Base-by-base conservation (phyloP, 768 basidiomycete species). In the Lenzites betulinus region DNA sequence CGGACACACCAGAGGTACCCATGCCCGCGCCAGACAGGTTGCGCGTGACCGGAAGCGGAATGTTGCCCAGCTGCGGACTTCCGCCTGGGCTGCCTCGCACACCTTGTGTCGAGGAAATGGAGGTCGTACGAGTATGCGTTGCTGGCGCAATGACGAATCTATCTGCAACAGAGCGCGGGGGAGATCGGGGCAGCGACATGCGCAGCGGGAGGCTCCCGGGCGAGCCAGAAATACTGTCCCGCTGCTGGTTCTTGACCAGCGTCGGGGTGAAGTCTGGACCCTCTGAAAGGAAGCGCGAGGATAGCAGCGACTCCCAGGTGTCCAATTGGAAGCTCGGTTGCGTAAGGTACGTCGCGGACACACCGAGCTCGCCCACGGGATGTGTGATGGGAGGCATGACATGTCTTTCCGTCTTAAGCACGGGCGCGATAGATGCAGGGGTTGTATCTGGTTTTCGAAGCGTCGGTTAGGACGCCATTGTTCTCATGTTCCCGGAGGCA, bases 221-320 rank as follows among this genome's bases (percentile, higher is more conserved):
- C 6, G 77, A 76, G 18, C 75, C 77, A 0, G 79, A 74, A 52
- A 82, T 72, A 9, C 82, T 84, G 56, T 86, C 83, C 4, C 85
- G 80, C 56, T 83, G 83, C 58, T 82, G 81, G 67, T 87, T 83
- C 79, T 84, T 86, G 33, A 79, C 77, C 12, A 92, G 76, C 0
- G 91, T 92, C 0, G 90, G 91, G 0, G 87, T 83, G 68, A 92
- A 92, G 30, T 81, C 82, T 2, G 77, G 78, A 18, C 82, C 86
- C 65, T 85, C 82, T 65, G 86, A 87, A 25, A 89, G 77, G 67
- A 93, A 90, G 15, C 84, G 78, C 3, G 86, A 88, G 2, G 89
- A 91, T 5, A 93, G 77, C 1, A 92, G 74, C 1, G 88, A 87
- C 73, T 93, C 92, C 33, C 87, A 79, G 64, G 90, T 88, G 71